Conservation (phyloP, 805 yeast genomes). For the Clavispora fructus region DNA sequence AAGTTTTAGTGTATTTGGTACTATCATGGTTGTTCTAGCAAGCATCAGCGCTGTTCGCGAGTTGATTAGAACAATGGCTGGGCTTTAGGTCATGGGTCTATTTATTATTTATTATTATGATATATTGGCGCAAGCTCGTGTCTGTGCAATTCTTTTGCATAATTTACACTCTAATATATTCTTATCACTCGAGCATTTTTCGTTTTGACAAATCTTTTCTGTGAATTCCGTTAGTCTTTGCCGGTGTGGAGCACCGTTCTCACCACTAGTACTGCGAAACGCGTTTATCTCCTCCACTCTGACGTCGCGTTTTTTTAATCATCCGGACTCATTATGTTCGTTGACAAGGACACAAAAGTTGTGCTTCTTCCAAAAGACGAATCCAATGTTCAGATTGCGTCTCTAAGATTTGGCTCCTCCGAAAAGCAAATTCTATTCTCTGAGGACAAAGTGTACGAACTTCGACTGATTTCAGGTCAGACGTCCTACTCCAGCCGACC, state of each 20-base stretch:
- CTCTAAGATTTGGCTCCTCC: not conserved
- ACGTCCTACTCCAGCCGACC: conserved; percentile 11
- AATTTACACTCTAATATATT: too few relatives aligned
- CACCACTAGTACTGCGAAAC: not conserved
- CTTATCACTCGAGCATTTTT: too few relatives aligned
- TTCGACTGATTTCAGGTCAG: conserved; percentile 12
- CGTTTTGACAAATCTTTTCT: too few relatives aligned
- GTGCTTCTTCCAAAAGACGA: conserved; percentile 8
- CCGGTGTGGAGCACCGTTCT: too few relatives aligned
- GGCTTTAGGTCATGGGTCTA: conserved; percentile 17
- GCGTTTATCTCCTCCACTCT: not conserved
- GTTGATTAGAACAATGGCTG: conserved; percentile 44
- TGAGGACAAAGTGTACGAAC: conserved; percentile 6
- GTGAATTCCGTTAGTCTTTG: too few relatives aligned
- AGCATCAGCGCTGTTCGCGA: conserved; percentile 43
- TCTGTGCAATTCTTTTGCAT: too few relatives aligned
- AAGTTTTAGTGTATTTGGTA: conserved; percentile 68
- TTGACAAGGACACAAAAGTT: conserved; percentile 7
- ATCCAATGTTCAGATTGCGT: conserved; percentile 1
- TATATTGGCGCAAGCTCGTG: too few relatives aligned
- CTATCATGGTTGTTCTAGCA: conserved; percentile 63
- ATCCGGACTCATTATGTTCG: not conserved
- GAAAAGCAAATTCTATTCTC: conserved; percentile 7
- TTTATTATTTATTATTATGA: not conserved
- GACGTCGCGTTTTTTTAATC: not conserved